Evolutionary conservation across 2,329 filamentous ascomycete genomes (phyloP).

Genomic region (Aureobasidium sp.): DNA sequence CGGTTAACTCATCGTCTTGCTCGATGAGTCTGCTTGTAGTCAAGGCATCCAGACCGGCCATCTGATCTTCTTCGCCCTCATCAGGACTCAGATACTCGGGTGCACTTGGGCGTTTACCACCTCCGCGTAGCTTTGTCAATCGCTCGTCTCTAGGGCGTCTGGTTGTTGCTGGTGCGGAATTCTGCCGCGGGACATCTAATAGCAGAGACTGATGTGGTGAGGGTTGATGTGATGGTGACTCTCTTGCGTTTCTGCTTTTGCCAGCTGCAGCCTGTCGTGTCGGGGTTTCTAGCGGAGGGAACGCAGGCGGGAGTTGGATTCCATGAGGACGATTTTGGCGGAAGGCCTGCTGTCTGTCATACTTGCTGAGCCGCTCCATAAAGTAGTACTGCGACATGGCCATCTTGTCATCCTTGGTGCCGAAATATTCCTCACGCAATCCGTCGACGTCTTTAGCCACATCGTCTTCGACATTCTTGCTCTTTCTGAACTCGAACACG

Average conservation of each 20-base stretch:
- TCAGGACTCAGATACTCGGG: background rate
- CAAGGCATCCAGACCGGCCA: background rate
- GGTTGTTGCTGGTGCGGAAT: background rate
- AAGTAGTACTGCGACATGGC: conserved; percentile 95
- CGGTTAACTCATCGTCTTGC: conserved; percentile 12
- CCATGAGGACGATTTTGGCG: conserved; percentile 10
- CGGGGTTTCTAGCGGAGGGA: conserved; percentile 13
- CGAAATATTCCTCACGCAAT: conserved; percentile 86
- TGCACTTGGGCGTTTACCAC: background rate
- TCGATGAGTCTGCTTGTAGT: conserved; percentile 17
- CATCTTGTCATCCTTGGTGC: conserved; percentile 96
- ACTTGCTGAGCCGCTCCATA: conserved; percentile 46
- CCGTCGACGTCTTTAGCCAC: conserved; percentile 29
- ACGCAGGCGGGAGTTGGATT: conserved; percentile 16
- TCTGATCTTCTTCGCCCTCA: conserved; percentile 5
- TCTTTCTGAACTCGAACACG: conserved; percentile 92
- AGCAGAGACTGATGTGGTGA: conserved; percentile 12
- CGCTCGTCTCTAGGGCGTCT: background rate
- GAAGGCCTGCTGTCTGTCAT: conserved; percentile 13
- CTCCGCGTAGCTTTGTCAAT: background rate
- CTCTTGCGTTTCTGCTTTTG: background rate
- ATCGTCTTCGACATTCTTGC: conserved; percentile 43
- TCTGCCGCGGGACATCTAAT: conserved; percentile 12
- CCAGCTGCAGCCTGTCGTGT: background rate
- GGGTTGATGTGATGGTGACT: background rate